These are phyloP conservation scores for Lactarius sp. DNA, from an alignment of 768 basidiomycete genomes.

Conservation along the genomic window DNA sequence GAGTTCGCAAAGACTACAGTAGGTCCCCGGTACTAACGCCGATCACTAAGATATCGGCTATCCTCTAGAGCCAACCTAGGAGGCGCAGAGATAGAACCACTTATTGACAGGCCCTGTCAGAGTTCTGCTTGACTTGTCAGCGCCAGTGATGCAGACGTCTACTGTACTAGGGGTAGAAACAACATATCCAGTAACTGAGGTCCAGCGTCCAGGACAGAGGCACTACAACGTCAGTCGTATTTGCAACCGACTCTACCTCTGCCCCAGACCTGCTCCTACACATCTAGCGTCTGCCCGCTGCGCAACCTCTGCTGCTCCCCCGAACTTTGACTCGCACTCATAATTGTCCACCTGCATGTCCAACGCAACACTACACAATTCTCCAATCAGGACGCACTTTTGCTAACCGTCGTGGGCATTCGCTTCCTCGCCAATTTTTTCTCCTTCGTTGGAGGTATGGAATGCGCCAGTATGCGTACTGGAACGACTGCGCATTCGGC, in stretches of 20 bases:
- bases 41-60: no score
- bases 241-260: background rate
- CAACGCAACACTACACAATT: constrained; percentile 63
- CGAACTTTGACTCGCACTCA: constrained; percentile 58
- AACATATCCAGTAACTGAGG: no score
- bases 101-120: no score
- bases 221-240: background rate
- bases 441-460: constrained; percentile 19
- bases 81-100: no score
- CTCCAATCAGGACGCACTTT: constrained; percentile 45
- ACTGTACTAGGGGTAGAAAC: no score
- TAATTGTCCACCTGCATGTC: constrained; percentile 67
- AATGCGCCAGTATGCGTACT: constrained; percentile 26
- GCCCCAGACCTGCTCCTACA: background rate
- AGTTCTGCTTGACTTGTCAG: no score
- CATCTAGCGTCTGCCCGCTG: background rate
- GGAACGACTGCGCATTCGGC: constrained; percentile 65
- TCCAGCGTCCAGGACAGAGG: background rate
- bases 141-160: no score
- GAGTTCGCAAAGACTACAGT: no score
- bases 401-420: constrained; percentile 31
- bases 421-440: constrained; percentile 28
- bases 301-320: constrained; percentile 40
- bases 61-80: no score
- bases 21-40: no score